Evolutionary conservation across 2,329 filamentous ascomycete genomes (phyloP), one percentile per base, ranked within the genome.

Genomic region (Calonectria leucothoes): DNA sequence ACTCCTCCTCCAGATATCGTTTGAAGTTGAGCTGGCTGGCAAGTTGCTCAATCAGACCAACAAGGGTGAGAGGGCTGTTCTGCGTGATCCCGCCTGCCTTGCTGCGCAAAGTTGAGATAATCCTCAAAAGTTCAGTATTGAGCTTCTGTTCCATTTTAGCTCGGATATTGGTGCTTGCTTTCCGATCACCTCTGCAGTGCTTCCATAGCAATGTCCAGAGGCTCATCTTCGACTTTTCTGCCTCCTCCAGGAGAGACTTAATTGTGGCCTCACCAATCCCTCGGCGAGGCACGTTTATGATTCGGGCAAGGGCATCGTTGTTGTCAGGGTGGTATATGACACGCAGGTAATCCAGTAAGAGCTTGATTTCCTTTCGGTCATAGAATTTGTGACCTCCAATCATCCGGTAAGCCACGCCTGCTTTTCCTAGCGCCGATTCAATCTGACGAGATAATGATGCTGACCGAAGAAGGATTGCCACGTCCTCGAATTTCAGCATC

Each of bases 331-430:
- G 94, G 80, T 94, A 91, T 37, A 98, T 92, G 4, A 97, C 93
- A 37, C 95, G 91, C 17, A 98, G 87, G 82, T 99, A 98, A 82
- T 98, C 95, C 5, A 98, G 85, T 0, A 98, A 83, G 8, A 95
- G 89, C 83, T 97, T 97, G 81, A 98, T 93, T 82, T 99, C 96
- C 4, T 92, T 90, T 66, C 97, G 92, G 78, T 99, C 97, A 80
- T 97, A 98, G 82, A 99, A 99, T 72, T 94, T 94, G 75, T 92
- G 91, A 2, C 97, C 96, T 45, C 91, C 96, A 66, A 98, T 93
- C 96, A 98, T 98, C 64, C 92, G 92, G 84, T 98, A 99, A 0
- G 95, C 90, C 49, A 98, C 92, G 1, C 95, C 95, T 14, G 92
- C 91, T 79, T 93, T 95, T 17, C 94, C 95, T 49, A 98, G 87